These are phyloP conservation scores for Penicillium fuscoglaucum DNA, from an alignment of 2,329 filamentous ascomycete genomes.

Conservation along the genomic window DNA sequence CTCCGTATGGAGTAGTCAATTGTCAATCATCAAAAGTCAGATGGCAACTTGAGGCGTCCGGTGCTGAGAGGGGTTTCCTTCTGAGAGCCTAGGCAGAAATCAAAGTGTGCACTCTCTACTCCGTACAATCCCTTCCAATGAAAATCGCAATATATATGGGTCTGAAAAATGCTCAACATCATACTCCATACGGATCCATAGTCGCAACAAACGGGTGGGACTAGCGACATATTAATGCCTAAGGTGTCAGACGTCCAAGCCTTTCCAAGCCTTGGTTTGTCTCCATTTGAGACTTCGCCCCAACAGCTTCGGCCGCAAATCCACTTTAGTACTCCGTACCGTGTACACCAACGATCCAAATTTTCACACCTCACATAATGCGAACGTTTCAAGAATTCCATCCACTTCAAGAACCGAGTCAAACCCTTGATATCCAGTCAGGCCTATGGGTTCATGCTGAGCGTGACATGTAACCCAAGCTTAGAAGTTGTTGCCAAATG, in stretches of 20 bases:
- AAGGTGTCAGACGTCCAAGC: not conserved
- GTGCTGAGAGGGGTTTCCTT: constrained; percentile 18
- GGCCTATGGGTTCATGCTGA: constrained; percentile 40
- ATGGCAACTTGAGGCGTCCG: constrained; percentile 23
- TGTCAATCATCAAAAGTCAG: not conserved
- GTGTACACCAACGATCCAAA: constrained; percentile 59
- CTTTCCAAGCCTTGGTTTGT: not conserved
- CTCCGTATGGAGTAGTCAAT: not conserved
- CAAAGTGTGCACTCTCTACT: not conserved
- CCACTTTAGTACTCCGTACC: constrained; percentile 45
- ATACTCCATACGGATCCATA: not conserved
- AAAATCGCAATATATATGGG: not conserved
- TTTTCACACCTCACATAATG: constrained; percentile 52
- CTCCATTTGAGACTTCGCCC: constrained; percentile 48
- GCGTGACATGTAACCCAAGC: constrained; percentile 52
- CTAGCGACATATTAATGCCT: not conserved
- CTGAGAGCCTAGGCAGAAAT: not conserved
- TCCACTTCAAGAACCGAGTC: constrained; percentile 62
- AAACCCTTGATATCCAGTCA: constrained; percentile 56
- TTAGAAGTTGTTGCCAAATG: constrained; percentile 50
- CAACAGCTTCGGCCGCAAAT: constrained; percentile 55
- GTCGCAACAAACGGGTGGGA: not conserved
- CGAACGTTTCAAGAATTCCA: constrained; percentile 55
- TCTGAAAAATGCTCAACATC: not conserved
- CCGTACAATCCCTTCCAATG: not conserved